phyloP scores from a whole-genome alignment of 768 basidiomycete species.

The Termitomyces eurrhizus region DNA sequence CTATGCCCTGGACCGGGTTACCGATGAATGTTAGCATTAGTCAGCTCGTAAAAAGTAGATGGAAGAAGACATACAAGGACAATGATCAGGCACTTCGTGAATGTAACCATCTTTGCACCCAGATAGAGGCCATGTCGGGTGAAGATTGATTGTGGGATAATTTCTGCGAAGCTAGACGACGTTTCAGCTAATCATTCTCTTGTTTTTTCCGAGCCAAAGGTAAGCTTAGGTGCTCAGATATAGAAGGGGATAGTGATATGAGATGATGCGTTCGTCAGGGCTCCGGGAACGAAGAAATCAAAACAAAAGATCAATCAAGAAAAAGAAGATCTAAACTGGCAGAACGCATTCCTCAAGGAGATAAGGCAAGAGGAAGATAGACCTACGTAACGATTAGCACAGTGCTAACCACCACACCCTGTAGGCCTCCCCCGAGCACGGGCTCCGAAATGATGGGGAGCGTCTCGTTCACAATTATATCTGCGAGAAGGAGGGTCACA shows the following conservation, averaged over 20 bases:
- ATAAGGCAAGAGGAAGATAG: neutral
- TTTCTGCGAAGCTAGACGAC: conserved; percentile 71
- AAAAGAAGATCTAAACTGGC: neutral
- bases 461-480: conserved; percentile 91
- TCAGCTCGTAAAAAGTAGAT: neutral
- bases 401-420: conserved; percentile 78
- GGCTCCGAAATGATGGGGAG: conserved; percentile 81
- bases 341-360: neutral
- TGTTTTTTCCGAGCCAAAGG: neutral
- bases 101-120: conserved; percentile 75
- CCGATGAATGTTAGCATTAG: neutral
- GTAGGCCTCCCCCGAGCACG: conserved; percentile 74
- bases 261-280: neutral
- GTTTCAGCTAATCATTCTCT: neutral
- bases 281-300: neutral
- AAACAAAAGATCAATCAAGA: neutral
- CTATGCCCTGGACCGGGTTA: conserved; percentile 45
- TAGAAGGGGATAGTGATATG: neutral
- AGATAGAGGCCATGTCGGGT: conserved; percentile 87
- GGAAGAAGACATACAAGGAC: conserved; percentile 44
- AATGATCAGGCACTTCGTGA: conserved; percentile 67
- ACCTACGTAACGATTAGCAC: conserved; percentile 86
- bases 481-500: conserved; percentile 78
- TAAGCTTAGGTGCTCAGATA: neutral
- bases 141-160: conserved; percentile 91